Evolutionary conservation across 2,329 filamentous ascomycete genomes (phyloP), one percentile per base, ranked within the genome.

Genomic region (Intubia oerlemansii): DNA sequence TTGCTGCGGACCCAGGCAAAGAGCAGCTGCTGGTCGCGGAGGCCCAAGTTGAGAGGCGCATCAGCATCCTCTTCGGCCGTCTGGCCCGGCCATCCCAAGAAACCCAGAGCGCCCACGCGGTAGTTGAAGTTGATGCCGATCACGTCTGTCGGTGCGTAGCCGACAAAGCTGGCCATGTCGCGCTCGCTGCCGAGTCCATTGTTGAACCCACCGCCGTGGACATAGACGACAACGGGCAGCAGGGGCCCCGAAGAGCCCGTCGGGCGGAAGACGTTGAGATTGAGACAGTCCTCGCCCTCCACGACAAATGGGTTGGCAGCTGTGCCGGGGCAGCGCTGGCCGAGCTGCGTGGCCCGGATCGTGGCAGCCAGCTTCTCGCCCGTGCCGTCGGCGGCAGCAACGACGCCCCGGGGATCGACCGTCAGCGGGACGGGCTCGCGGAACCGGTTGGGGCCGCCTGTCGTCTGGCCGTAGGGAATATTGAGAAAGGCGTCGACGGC

Each of bases 21-120:
- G 10, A 65, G 52, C 10, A 59, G 40, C 34, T 59, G 54, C 45
- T 76, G 69, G 41, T 77, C 72, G 37, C 57, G 54, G 34, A 77
- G 47, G 2, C 74, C 74, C 13, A 72, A 46, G 39, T 80, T 81
- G 29, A 72, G 49, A 22, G 63, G 38, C 0, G 65, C 69, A 58
- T 22, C 25, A 4, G 11, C 12, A 4, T 17, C 29, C 3, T 18
- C 27, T n/a, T 24, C 8, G n/a, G n/a, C n/a, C n/a, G n/a, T n/a
- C n/a, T n/a, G n/a, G n/a, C n/a, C n/a, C n/a, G n/a, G n/a, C 65
- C 24, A 34, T 1, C 33, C 59, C 17, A 79, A 46, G 47, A 85
- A 81, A 0, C 78, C 78, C 41, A 80, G 54, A 5, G 66, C 61
- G 3, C 68, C 67, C 27, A 78, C 56, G 8, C 74, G 59, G 45